phyloP scores from a whole-genome alignment of 176 grass and related monocot genomes.

The Carex kokanica region DNA sequence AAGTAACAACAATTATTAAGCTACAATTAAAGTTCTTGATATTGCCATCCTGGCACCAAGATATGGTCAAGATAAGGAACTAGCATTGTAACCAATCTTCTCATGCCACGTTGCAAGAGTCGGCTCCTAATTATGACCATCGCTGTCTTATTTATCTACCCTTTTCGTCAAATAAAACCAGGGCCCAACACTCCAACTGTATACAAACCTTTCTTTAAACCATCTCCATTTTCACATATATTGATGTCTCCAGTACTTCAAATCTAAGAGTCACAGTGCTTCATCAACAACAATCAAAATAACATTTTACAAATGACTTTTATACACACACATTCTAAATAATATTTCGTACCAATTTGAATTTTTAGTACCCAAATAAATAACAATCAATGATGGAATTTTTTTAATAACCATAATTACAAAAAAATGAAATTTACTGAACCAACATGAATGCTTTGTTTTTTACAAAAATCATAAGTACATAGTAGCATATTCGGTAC shows the following conservation, averaged over 20 bases:
- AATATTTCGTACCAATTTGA: too few relatives aligned
- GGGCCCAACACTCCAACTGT: not conserved
- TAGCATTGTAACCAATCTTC: not conserved
- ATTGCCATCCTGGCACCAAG: not conserved
- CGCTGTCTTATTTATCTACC: not conserved
- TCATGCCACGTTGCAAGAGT: not conserved
- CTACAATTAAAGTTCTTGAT: not conserved
- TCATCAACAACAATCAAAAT: too few relatives aligned
- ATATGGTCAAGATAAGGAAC: slow-evolving; percentile 5
- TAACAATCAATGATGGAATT: too few relatives aligned
- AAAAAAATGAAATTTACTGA: too few relatives aligned
- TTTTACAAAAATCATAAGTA: too few relatives aligned
- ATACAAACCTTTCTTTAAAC: not conserved
- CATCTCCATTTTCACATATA: not conserved
- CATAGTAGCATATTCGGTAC: too few relatives aligned
- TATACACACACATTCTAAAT: too few relatives aligned
- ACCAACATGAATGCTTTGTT: too few relatives aligned
- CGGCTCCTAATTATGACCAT: not conserved
- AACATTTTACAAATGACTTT: too few relatives aligned
- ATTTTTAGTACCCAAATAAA: too few relatives aligned
- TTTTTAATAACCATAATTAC: too few relatives aligned
- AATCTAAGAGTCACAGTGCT: not conserved
- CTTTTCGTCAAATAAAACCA: not conserved
- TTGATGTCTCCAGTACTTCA: not conserved
- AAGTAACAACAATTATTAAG: not conserved